phyloP scores from a whole-genome alignment of 1,284 basidiomycete genomes.

The Ustilago tritici region DNA sequence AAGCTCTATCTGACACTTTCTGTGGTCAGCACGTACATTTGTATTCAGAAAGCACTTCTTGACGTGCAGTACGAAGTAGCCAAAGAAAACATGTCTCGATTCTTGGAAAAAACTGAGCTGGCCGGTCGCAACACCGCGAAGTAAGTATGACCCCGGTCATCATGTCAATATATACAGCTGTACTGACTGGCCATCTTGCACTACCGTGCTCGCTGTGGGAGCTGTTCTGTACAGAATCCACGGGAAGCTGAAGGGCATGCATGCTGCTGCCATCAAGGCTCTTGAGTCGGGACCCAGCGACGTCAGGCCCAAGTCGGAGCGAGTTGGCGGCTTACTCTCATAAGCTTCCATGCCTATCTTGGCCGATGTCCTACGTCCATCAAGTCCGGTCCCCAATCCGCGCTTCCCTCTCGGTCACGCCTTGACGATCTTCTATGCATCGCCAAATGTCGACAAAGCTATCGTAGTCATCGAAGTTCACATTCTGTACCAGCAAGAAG shows the following conservation, averaged over 20 bases:
- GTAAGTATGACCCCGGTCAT: neutral
- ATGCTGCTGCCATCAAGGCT: conserved; percentile 11
- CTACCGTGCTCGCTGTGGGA: neutral
- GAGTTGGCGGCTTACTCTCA: neutral
- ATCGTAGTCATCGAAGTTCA: neutral
- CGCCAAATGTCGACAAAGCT: conserved; percentile 14
- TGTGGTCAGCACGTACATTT: neutral
- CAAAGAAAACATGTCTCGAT: conserved; percentile 10
- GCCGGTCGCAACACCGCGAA: conserved; percentile 9
- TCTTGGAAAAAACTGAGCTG: conserved; percentile 1
- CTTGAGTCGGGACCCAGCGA: neutral
- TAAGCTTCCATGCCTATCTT: neutral
- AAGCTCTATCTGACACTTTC: neutral
- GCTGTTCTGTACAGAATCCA: conserved; percentile 5
- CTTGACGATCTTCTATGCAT: neutral
- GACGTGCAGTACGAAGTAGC: conserved; percentile 10
- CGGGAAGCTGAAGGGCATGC: conserved; percentile 9
- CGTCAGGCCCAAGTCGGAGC: neutral
- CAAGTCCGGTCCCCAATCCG: neutral
- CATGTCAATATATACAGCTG: neutral
- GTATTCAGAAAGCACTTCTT: conserved; percentile 6
- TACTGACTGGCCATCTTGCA: neutral
- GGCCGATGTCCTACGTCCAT: too few species aligned
- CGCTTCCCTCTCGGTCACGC: neutral
- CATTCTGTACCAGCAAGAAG: neutral